Conservation (phyloP, 352 stramenopile species). For the Globisporangium paroecandrum region DNA sequence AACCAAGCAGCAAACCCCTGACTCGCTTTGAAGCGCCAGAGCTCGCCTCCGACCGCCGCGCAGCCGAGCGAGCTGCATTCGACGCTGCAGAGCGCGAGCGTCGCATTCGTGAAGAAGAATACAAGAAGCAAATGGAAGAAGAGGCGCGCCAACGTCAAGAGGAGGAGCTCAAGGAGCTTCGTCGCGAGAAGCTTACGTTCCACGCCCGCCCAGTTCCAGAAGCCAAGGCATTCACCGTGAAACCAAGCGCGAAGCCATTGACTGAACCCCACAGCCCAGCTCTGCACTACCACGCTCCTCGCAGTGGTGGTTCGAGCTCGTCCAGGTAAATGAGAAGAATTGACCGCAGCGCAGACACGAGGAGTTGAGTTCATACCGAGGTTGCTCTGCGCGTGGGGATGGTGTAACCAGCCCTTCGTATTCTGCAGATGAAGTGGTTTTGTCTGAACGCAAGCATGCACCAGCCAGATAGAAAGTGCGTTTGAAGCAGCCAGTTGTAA, state of each 20-base stretch:
- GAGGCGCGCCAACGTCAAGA: constrained; percentile 50
- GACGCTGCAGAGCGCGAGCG: constrained; percentile 69
- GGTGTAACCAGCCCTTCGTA: neutral
- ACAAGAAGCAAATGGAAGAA: constrained; percentile 47
- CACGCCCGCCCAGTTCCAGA: constrained; percentile 59
- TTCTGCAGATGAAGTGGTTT: neutral
- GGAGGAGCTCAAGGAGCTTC: constrained; percentile 67
- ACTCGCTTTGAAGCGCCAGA: constrained; percentile 51
- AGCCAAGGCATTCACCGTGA: constrained; percentile 44
- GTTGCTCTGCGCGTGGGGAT: neutral
- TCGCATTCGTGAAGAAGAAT: constrained; percentile 55
- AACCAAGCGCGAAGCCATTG: constrained; percentile 39
- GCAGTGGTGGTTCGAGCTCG: neutral
- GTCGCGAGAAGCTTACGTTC: constrained; percentile 72
- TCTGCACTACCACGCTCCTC: constrained; percentile 24
- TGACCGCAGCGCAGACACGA: constrained; percentile 1
- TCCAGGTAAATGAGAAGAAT: neutral
- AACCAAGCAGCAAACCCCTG: constrained; percentile 33
- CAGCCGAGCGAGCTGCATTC: constrained; percentile 60
- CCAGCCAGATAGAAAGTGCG: neutral
- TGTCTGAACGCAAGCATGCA: constrained; percentile 2
- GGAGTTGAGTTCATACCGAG: neutral
- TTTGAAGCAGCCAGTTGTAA: neutral
- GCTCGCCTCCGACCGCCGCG: constrained; percentile 59
- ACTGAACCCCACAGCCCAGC: constrained; percentile 59